Evolutionary conservation across 305 asterid genomes (phyloP), one percentile per base, ranked within the genome.

Genomic region (Ajuga reptans): DNA sequence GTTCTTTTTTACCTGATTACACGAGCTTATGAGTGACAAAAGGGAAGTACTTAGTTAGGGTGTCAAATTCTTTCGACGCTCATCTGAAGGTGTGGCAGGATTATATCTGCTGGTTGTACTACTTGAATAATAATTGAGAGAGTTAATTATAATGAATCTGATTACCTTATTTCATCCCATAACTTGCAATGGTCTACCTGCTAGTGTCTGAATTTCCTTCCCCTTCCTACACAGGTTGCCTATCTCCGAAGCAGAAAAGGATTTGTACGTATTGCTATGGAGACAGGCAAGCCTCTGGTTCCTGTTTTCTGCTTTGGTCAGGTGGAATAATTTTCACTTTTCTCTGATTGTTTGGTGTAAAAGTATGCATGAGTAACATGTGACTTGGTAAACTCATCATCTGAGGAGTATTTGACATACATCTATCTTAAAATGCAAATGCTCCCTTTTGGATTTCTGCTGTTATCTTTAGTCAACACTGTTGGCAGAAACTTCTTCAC

Each of bases 271-370:
- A 76, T 91, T 72, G 97, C 97, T 21, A 79, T 93, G 81, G 96
- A 91, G 82, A 63, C 73, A 42, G 97, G 96, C 75, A 88, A 86
- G 72, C 96, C 99, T 68, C 79, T 93, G 76, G 99, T 93, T 74
- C 99, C 99, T 51, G 96, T 91, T 82, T 93, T 93, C 84, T 81
- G 93, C 89, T 91, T 89, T 69, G 96, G 97, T 58, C 99, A 93
- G 97, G 99, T 93, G 61, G 57, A 69, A 51, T 49, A 56, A 21
- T 21, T 69, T 66, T 56, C 65, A 2, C 77, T 62, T 73, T 15
- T 27, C 43, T 27, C 64, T 46, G 14, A 9, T 7, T 49, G 16
- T 58, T 68, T 66, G 56, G 52, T 63, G 53, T 37, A 62, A 16
- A 56, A 11, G 27, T 37, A 9, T 9, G 41, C 34, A 45, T 29